Percentiles rank a stretch among this genome's conserved stretches.
Evolutionary conservation across 192 early-diverging fungal genomes (phyloP).

Genomic region (Linnemannia zychae): DNA sequence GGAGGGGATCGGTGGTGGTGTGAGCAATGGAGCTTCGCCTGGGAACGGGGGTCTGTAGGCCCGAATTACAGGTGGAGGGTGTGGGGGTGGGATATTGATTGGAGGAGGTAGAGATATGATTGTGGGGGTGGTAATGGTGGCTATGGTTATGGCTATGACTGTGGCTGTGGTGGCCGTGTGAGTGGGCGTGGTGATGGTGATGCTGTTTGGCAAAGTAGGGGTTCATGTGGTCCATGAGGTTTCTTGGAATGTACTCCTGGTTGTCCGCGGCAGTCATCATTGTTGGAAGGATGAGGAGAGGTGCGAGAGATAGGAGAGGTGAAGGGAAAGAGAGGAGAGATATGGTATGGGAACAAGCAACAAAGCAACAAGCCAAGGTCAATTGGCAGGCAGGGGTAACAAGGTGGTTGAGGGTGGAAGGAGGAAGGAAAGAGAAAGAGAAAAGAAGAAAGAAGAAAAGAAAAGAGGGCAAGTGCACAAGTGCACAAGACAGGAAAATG

Average conservation of each 20-base stretch:
- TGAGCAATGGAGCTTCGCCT: slow-evolving; percentile 11
- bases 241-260: slow-evolving; percentile 38
- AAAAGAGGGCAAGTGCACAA: neutral
- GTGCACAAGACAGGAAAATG: neutral
- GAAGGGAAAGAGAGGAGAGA: neutral
- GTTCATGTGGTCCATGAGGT: slow-evolving; percentile 49
- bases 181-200: slow-evolving; percentile 14
- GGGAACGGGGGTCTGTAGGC: slow-evolving; percentile 38
- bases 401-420: neutral
- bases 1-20: neutral
- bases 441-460: neutral
- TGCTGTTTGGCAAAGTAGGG: slow-evolving; percentile 48
- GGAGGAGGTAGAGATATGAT: neutral
- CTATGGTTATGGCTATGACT: slow-evolving; percentile 1
- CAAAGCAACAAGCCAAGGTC: neutral
- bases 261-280: neutral
- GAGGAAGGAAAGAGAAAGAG: neutral
- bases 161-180: slow-evolving; percentile 18
- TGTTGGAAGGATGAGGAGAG: neutral
- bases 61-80: slow-evolving; percentile 7
- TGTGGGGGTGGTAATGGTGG: slow-evolving; percentile 1
- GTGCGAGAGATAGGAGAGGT: neutral
- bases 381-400: neutral
- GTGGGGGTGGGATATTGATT: slow-evolving; percentile 21
- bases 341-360: neutral